Evolutionary conservation across 306 rosid genomes (phyloP).

Genomic region (Gillenia trifoliata): DNA sequence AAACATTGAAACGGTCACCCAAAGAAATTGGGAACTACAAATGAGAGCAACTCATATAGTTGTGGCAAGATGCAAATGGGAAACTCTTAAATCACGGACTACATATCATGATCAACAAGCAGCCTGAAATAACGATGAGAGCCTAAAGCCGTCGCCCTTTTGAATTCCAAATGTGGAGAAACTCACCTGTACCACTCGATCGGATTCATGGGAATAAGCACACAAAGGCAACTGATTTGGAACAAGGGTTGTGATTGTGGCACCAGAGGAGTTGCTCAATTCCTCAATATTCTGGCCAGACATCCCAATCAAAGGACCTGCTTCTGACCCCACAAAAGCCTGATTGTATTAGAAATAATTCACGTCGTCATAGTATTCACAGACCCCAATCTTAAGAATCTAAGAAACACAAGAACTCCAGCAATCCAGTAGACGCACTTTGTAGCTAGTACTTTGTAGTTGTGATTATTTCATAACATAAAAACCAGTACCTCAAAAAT

Average conservation of each 20-base stretch:
- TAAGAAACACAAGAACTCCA: not conserved
- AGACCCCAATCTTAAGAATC: not conserved
- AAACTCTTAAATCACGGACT: too few species aligned
- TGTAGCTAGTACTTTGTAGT: not conserved
- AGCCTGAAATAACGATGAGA: not conserved
- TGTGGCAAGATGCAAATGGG: too few species aligned
- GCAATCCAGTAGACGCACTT: not conserved
- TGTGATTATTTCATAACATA: not conserved
- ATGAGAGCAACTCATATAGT: too few species aligned
- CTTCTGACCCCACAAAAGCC: constrained; percentile 93
- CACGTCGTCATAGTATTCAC: constrained; percentile 5
- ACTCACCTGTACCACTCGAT: constrained; percentile 86
- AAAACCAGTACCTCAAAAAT: too few species aligned
- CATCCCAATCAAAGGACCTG: constrained; percentile 83
- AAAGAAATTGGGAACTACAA: too few species aligned
- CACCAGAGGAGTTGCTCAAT: constrained; percentile 82
- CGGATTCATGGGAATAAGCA: constrained; percentile 96
- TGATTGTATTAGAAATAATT: constrained; percentile 42
- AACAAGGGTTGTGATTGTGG: constrained; percentile 65
- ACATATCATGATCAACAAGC: not conserved
- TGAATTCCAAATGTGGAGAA: constrained; percentile 10
- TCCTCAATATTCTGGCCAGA: constrained; percentile 92
- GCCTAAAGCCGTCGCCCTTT: not conserved
- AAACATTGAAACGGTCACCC: too few species aligned
- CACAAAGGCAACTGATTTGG: constrained; percentile 83